Percentiles rank a stretch among this genome's conserved stretches.
Conservation (phyloP, 1,284 basidiomycete genomes). For the Pholiota adiposa region DNA sequence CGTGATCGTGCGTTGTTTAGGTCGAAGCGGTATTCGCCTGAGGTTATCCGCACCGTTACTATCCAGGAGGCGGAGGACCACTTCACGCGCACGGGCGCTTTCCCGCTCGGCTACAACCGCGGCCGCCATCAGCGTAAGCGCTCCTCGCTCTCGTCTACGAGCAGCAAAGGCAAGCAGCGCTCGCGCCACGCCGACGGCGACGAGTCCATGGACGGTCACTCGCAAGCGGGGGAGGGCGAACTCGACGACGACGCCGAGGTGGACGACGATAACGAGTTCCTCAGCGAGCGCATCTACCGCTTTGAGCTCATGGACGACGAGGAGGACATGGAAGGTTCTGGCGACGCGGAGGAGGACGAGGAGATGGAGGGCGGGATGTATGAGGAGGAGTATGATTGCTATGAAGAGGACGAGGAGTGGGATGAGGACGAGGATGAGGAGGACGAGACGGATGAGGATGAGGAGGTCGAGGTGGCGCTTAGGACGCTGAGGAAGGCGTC, state of each 20-base stretch:
- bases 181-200: background rate
- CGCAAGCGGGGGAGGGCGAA: background rate
- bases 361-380: constrained; percentile 5
- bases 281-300: constrained; percentile 20
- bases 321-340: constrained; percentile 21
- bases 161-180: background rate
- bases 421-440: constrained; percentile 4
- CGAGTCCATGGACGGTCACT: too few species aligned
- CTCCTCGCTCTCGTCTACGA: background rate
- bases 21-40: constrained; percentile 34
- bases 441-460: constrained; percentile 11
- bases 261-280: constrained; percentile 21
- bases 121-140: background rate
- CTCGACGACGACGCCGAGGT: constrained; percentile 1
- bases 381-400: background rate
- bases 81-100: constrained; percentile 28
- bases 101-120: constrained; percentile 25
- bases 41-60: constrained; percentile 38
- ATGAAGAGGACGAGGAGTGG: constrained; percentile 16
- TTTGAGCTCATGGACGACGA: constrained; percentile 24
- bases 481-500: background rate
- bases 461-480: constrained; percentile 11
- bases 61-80: constrained; percentile 41
- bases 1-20: constrained; percentile 20
- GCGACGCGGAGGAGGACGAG: constrained; percentile 15